Evolutionary conservation across 2,329 filamentous ascomycete species (phyloP).

Genomic region (Colletotrichum nymphaeae): DNA sequence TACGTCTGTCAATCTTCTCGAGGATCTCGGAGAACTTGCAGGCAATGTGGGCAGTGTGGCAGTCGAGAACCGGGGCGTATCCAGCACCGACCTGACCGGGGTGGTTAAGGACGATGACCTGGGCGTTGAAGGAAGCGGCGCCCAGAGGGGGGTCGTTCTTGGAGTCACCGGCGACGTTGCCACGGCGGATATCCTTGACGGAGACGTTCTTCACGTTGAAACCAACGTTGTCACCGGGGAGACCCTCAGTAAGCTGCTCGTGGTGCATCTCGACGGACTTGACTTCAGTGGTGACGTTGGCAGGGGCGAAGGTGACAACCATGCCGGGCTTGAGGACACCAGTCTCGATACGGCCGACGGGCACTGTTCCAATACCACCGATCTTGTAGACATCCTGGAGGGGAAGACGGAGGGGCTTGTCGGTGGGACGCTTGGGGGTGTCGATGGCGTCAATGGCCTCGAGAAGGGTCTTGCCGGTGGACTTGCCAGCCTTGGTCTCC

Average conservation of each 20-base stretch:
- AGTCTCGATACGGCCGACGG: slow-evolving; percentile 99
- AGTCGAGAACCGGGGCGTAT: slow-evolving; percentile 99
- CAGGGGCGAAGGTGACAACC: slow-evolving; percentile 98
- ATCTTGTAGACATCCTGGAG: slow-evolving; percentile 99
- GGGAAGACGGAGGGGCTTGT: slow-evolving; percentile 99
- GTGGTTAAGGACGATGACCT: slow-evolving; percentile 99
- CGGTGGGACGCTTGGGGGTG: slow-evolving; percentile 89
- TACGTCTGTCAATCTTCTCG: slow-evolving; percentile 99
- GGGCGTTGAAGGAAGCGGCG: slow-evolving; percentile 95
- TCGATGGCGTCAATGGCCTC: slow-evolving; percentile 99
- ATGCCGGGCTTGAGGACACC: slow-evolving; percentile 91
- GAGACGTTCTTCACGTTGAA: slow-evolving; percentile 99
- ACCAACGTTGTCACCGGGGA: slow-evolving; percentile 99
- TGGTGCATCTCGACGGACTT: slow-evolving; percentile 99
- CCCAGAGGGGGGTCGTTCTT: slow-evolving; percentile 98
- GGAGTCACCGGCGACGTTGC: slow-evolving; percentile 99
- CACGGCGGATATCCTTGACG: slow-evolving; percentile 99
- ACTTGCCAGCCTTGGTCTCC: slow-evolving; percentile 91
- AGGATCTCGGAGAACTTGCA: slow-evolving; percentile 99
- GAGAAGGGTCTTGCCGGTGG: slow-evolving; percentile 95
- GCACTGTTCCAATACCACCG: slow-evolving; percentile 99
- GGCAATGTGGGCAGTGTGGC: slow-evolving; percentile 99
- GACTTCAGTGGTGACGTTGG: slow-evolving; percentile 99
- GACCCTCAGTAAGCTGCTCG: slow-evolving; percentile 96
- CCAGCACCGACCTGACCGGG: slow-evolving; percentile 99